Evolutionary conservation across 2,329 filamentous ascomycete genomes (phyloP), one percentile per base, ranked within the genome.

Genomic region (Alternaria hordeiaustralica): DNA sequence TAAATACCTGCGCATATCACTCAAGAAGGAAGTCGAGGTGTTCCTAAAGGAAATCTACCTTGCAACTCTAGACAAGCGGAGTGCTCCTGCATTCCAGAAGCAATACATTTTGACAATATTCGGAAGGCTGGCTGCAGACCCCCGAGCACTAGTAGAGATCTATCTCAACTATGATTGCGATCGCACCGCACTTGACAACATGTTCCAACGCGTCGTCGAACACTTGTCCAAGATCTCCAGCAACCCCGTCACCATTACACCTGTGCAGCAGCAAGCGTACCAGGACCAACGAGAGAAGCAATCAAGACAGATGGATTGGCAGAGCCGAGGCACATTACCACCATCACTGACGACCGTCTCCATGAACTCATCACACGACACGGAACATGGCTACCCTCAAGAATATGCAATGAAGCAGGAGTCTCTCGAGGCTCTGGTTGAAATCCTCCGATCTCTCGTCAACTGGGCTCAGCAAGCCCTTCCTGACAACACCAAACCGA

Each of bases 151-250:
- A 53, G 96, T 99, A 15, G 96, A 99, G 80, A 91, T 94, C 13
- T 99, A 99, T 80, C 87, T 99, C 66, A 99, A 99, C 80, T 99
- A 99, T 76, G 96, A 99, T 78, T 99, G 96, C 81, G 96, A 98
- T 75, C 88, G 95, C 64, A 94, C 93, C 44, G 89, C 89, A 10
- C 88, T 98, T 63, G 95, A 98, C 81, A 99, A 99, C 80, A 96
- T 98, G 80, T 99, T 97, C 79, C 96, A 99, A 80, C 85, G 87
- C 71, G 90, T 98, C 58, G 94, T 99, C 54, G 96, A 99, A 78
- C 94, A 98, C 79, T 84, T 99, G 18, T 96, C 95, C 30, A 91
- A 91, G 71, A 92, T 97, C 71, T 92, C 94, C 2, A 96, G 92
- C 57, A 87, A 90, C 10, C 90, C 94, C 1, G 90, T 97, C 5